These are phyloP conservation scores for Yamadazyma sp. DNA, from an alignment of 805 yeast species.

Conservation along the genomic window DNA sequence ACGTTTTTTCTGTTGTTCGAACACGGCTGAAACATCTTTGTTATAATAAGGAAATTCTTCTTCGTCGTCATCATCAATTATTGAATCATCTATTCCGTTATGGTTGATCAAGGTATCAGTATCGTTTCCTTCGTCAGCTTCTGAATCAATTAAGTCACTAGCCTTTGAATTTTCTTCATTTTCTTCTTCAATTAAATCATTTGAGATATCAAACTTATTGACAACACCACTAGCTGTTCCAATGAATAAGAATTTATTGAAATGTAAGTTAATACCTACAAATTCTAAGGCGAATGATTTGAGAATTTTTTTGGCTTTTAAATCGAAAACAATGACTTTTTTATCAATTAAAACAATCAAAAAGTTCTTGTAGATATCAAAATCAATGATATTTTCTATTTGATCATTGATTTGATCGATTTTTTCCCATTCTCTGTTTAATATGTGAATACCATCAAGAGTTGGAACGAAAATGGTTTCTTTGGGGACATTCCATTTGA, in stretches of 20 bases:
- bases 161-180: constrained; percentile 16
- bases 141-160: constrained; percentile 12
- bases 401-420: constrained; percentile 13
- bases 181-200: constrained; percentile 7
- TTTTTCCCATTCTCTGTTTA: constrained; percentile 34
- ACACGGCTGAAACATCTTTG: constrained; percentile 17
- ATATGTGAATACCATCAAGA: constrained; percentile 45
- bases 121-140: constrained; percentile 10
- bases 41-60: constrained; percentile 24
- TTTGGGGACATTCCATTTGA: constrained; percentile 73
- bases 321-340: constrained; percentile 47
- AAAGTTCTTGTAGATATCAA: constrained; percentile 58
- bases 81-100: constrained; percentile 15
- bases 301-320: constrained; percentile 28
- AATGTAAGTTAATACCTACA: constrained; percentile 25
- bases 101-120: constrained; percentile 12
- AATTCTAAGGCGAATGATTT: constrained; percentile 22
- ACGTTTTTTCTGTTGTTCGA: constrained; percentile 20
- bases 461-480: constrained; percentile 67
- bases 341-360: constrained; percentile 56
- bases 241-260: constrained; percentile 30
- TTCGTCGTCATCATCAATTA: constrained; percentile 47
- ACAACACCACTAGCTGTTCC: constrained; percentile 46
- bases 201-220: constrained; percentile 11
- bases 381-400: constrained; percentile 39